These are phyloP conservation scores for Agroathelia rolfsii DNA, from an alignment of 1,284 basidiomycete species.

Conservation along the genomic window DNA sequence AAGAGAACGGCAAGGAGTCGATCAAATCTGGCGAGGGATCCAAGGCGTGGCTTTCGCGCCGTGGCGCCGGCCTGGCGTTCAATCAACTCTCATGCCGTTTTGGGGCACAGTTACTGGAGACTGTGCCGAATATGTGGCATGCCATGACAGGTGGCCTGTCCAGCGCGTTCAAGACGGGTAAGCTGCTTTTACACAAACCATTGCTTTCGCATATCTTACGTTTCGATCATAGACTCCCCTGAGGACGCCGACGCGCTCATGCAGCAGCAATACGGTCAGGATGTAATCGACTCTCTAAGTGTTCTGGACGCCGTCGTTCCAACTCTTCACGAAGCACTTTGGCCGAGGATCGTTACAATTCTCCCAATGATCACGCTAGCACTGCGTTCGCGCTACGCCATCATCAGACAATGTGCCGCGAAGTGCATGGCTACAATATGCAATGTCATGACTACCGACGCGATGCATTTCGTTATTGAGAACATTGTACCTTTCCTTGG, in stretches of 20 bases:
- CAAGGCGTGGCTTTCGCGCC: slow-evolving; percentile 53
- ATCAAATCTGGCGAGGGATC: slow-evolving; percentile 38
- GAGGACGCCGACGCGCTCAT: slow-evolving; percentile 52
- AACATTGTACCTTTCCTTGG: slow-evolving; percentile 78
- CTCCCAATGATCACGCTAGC: slow-evolving; percentile 73
- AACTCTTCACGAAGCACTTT: slow-evolving; percentile 64
- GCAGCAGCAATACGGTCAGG: slow-evolving; percentile 74
- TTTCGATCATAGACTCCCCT: slow-evolving; percentile 32
- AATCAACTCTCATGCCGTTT: slow-evolving; percentile 72
- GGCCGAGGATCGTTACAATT: slow-evolving; percentile 59
- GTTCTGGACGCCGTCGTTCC: slow-evolving; percentile 80
- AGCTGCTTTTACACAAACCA: slow-evolving; percentile 15
- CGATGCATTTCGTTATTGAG: slow-evolving; percentile 86
- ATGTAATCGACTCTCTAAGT: slow-evolving; percentile 88
- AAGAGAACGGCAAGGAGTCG: slow-evolving; percentile 35
- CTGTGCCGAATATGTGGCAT: slow-evolving; percentile 89
- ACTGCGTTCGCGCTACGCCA: slow-evolving; percentile 77
- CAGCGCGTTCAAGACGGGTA: slow-evolving; percentile 59
- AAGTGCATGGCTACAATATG: slow-evolving; percentile 84
- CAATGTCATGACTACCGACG: slow-evolving; percentile 74
- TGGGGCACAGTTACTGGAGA: slow-evolving; percentile 61
- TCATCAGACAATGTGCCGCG: slow-evolving; percentile 83
- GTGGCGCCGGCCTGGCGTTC: slow-evolving; percentile 85
- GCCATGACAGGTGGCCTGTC: slow-evolving; percentile 78
- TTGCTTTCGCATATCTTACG: slow-evolving; percentile 7